Base-by-base conservation (phyloP, 1,284 basidiomycete species). In the Coniophora puteana region DNA sequence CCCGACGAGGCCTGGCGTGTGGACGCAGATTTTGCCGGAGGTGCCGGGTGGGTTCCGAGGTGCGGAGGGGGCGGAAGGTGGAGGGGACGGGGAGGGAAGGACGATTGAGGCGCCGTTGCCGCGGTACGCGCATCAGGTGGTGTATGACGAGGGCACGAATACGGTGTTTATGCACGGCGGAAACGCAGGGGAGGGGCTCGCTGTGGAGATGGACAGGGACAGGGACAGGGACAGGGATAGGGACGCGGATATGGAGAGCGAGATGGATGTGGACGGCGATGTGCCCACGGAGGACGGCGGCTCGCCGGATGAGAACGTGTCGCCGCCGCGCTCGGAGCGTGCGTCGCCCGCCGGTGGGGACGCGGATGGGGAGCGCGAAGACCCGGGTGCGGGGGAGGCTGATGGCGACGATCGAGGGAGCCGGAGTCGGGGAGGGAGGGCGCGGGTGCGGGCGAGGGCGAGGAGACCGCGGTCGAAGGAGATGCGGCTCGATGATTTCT, bases 91-190 rank as follows among this genome's bases (percentile, higher is more conserved):
- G 38, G 20, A 12, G 38, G 34, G 30, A 26, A 50, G 51, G 23
- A 44, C 45, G 11, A 40, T 47, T 10, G 66, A 69, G 20, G 65
- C 65, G 29, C 80, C 80, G 1, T 37, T 62, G 4, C 70, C 85
- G 2, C 68, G 86, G 38, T 87, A 82, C 52, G 86, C 84, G 5
- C 83, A 88, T 53, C 83, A 89, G 54, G 76, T 86, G 8, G 83
- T 83, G 24, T 89, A 87, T 50, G 78, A 87, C 51, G 62, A 71
- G 0, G 61, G 55, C 22, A 73, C 73, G 24, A 74, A 69, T 47
- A 71, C 65, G 22, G 63, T 80, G 4, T 89, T 75, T 51, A 66
- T 89, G 62, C 83, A 88, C 49, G 86, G 84, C 4, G 87, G 86
- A 26, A 86, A 85, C 59, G 72, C 73, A 3, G 79, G 80, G 0